Conservation (phyloP, 2,329 filamentous ascomycete genomes). For the Colletotrichum falcatum region DNA sequence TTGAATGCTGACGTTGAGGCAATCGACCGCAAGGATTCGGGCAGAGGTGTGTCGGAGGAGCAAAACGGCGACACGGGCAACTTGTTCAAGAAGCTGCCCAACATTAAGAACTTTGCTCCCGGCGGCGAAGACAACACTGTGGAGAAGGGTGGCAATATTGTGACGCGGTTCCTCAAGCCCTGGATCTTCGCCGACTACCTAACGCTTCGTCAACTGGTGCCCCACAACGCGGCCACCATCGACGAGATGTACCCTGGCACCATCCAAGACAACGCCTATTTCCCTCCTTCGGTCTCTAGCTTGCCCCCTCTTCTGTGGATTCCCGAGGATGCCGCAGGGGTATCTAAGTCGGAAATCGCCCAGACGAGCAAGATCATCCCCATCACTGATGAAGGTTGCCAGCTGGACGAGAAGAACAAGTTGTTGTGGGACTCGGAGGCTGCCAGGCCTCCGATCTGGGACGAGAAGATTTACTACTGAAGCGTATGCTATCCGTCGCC, state of each 20-base stretch:
- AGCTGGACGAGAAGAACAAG: conserved; percentile 73
- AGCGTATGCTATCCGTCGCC: neutral
- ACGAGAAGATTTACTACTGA: conserved; percentile 60
- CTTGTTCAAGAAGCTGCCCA: conserved; percentile 38
- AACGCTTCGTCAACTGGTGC: conserved; percentile 76
- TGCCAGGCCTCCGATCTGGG: conserved; percentile 58
- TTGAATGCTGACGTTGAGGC: conserved; percentile 43
- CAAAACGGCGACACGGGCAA: conserved; percentile 42
- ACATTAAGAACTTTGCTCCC: conserved; percentile 39
- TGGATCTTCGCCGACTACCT: conserved; percentile 81
- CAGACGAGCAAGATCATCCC: conserved; percentile 79
- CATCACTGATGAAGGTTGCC: conserved; percentile 84
- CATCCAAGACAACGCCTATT: conserved; percentile 76
- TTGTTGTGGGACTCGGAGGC: conserved; percentile 56
- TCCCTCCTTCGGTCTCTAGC: conserved; percentile 76
- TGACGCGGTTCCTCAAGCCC: conserved; percentile 80
- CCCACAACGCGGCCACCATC: conserved; percentile 60
- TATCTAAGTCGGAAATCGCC: conserved; percentile 81
- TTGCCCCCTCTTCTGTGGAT: conserved; percentile 84
- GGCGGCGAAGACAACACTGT: conserved; percentile 44
- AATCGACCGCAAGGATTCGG: conserved; percentile 40
- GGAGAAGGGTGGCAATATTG: conserved; percentile 64
- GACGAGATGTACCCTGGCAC: conserved; percentile 71
- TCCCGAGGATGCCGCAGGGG: conserved; percentile 78
- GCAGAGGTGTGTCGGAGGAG: conserved; percentile 37